Evolutionary conservation across 1,139 yeast genomes (phyloP), one percentile per base, ranked within the genome.

Genomic region (Saccharomycopsis crataegensis): DNA sequence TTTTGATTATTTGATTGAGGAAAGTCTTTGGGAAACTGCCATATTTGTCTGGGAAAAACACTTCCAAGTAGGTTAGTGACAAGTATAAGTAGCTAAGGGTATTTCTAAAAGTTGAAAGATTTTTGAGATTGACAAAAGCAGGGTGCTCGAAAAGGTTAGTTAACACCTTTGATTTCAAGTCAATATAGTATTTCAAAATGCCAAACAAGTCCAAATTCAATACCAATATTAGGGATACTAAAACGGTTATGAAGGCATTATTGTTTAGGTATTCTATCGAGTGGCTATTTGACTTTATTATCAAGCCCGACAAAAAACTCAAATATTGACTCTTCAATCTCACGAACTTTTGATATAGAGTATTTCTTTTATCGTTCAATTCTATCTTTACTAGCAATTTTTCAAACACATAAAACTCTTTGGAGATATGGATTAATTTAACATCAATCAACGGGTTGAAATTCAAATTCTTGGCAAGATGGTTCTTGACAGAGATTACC

Each of bases 391-490:
- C 6, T 31, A 52, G 33, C 9, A 45, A 22, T n/a, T 34, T 31
- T 7, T 36, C 51, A 14, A 54, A 52, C 22, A 52, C 16, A 17
- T 33, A 43, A 12, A 54, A 45, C 32, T 54, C 57, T 44, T 51
- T 54, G 12, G 57, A 34, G 6, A 45, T n/a, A 17, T 52, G 51
- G n/a, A 54, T 48, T 7, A 48, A n/a, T 17, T 42, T 28, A n/a
- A 7, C 12, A 32, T 32, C 46, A 43, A 31, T 32, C 11, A 11
- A 16, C 34, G 8, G 16, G 28, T 12, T 32, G 16, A 22, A 12
- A 22, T 32, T 16, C 12, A 12, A 22, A 9, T 14, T 40, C 16
- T 40, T 14, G n/a, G n/a, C 8, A n/a, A 8, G 16, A 16, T 17
- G 7, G 42, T 5, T 4, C n/a, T 38, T 33, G n/a, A 43, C 6